Evolutionary conservation across 345 rosid species (phyloP), one percentile per base, ranked within the genome.

Genomic region (Euclidium syriacum): DNA sequence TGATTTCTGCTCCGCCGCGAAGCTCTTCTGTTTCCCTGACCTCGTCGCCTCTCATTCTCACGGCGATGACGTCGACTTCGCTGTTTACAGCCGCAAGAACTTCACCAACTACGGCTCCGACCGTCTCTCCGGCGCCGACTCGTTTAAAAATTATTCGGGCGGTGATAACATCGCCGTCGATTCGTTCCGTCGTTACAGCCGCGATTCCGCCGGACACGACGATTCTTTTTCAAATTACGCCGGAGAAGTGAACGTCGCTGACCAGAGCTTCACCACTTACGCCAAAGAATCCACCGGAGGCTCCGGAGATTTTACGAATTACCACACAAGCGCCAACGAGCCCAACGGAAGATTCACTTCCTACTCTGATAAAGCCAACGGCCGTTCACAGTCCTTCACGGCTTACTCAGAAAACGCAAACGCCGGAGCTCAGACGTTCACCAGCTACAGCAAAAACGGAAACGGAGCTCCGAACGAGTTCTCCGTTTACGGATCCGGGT

Each of bases 1-100:
- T 0, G 71, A 81, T 16, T 89, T 91, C 73, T 91, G 98, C 74
- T 70, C 92, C 75, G 62, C 87, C 30, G 98, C 98, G 1, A 72
- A 76, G 17, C 95, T 89, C 64, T 82, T 91, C 62, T 91, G 98
- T 71, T 89, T 88, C 80, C 80, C 89, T 0, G 83, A 80, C 18
- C 73, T 82, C 58, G 15, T 82, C 58, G 15, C 75, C 0, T 50
- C 71, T 0, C 70, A 75, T 43, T 71, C 71, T 3, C 65, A 80
- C 65, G 75, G 57, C 39, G 60, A 65, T 1, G 85, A 86, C 75
- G 72, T 85, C 34, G 61, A 33, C 52, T 91, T 91, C 7, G 67
- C 79, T 10, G 17, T 23, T 7, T 91, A 91, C 50, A 4, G 8
- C 9, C 17, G 75, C 75, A 75, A 63, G 17, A 91, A 91, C 79